Evolutionary conservation across 768 basidiomycete genomes (phyloP).

Genomic region (Tubosaeta sp.): DNA sequence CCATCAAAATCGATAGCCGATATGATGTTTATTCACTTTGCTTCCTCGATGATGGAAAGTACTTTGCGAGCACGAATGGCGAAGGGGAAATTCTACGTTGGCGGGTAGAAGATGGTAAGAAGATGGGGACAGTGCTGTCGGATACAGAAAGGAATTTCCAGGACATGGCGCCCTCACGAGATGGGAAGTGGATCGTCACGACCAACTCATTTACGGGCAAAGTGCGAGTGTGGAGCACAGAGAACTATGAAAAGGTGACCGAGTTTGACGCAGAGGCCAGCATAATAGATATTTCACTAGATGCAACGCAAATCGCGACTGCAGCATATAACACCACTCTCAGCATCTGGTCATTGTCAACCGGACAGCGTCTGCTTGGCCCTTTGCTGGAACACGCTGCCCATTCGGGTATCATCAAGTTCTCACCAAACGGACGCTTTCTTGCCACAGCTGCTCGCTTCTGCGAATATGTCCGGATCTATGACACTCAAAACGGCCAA

Average conservation of each 20-base stretch:
- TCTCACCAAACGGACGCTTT: not conserved
- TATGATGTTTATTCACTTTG: not conserved
- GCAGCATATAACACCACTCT: not conserved
- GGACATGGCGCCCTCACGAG: not conserved
- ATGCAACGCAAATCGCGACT: conserved; percentile 7
- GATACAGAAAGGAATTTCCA: not conserved
- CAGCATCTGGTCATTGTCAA: not conserved
- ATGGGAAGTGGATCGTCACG: not conserved
- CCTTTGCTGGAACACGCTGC: not conserved
- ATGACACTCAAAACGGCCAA: not conserved
- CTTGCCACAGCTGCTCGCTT: not conserved
- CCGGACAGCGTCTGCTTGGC: conserved; percentile 1
- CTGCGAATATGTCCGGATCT: not conserved
- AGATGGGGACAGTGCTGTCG: not conserved
- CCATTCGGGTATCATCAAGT: not conserved
- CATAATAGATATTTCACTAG: conserved; percentile 9
- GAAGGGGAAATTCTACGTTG: not conserved
- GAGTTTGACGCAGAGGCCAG: not conserved
- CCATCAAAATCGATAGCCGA: not conserved
- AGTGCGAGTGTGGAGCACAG: not conserved
- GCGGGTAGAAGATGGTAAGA: not conserved
- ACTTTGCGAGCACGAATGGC: not conserved
- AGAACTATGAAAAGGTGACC: not conserved
- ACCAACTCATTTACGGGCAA: not conserved
- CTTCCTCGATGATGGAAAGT: not conserved